These are phyloP conservation scores for Fusarium heterosporum DNA, from an alignment of 2,329 filamentous ascomycete genomes.

Conservation along the genomic window DNA sequence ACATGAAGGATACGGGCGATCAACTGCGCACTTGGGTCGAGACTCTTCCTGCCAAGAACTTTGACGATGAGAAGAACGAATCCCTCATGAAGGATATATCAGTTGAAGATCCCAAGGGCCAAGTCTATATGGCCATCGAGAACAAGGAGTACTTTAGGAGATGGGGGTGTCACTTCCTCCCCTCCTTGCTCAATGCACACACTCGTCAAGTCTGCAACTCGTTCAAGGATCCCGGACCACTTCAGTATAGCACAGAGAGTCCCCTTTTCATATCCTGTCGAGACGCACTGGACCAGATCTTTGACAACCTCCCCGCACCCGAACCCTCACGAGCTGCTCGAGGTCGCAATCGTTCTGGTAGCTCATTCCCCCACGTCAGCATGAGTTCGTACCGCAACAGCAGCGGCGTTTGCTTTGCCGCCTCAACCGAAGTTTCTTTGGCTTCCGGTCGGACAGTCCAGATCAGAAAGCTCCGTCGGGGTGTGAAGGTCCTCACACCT, in stretches of 20 bases:
- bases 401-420: constrained; percentile 64
- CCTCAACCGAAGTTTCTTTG: constrained; percentile 59
- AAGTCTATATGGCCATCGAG: constrained; percentile 62
- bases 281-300: constrained; percentile 61
- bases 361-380: constrained; percentile 37
- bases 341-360: not conserved
- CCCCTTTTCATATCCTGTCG: constrained; percentile 64
- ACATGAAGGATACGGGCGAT: constrained; percentile 15
- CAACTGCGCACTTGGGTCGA: constrained; percentile 51
- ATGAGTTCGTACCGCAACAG: constrained; percentile 60
- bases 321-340: constrained; percentile 50
- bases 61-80: constrained; percentile 55
- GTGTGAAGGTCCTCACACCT: constrained; percentile 63
- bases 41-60: constrained; percentile 51
- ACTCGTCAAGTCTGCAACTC: constrained; percentile 68
- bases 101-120: constrained; percentile 58
- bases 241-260: constrained; percentile 63
- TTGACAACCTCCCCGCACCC: constrained; percentile 61
- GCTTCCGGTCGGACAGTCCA: constrained; percentile 54
- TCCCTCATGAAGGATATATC: constrained; percentile 64
- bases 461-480: constrained; percentile 59
- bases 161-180: constrained; percentile 71
- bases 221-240: constrained; percentile 70
- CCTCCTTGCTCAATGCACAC: constrained; percentile 67
- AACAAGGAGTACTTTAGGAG: constrained; percentile 53